Evolutionary conservation across 176 grass and related monocot species (phyloP), one percentile per base, ranked within the genome.

Genomic region (Ensete ventricosum): DNA sequence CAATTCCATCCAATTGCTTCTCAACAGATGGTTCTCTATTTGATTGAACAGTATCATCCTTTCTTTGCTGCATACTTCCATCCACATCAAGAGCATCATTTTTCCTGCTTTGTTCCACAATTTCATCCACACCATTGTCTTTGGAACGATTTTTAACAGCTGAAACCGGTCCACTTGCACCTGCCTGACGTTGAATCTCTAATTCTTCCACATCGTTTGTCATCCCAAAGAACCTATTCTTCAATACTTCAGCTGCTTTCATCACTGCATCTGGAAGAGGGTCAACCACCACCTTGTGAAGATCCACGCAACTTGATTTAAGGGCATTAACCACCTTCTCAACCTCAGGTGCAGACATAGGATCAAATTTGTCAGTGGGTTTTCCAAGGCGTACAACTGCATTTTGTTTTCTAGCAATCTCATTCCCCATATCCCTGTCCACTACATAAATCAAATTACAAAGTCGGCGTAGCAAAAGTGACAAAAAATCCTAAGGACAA

Each of bases 251-350:
- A 77, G 75, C 78, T 72, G 82, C 90, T 50, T 69, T 60, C 62
- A 17, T 71, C 81, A 82, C 84, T 52, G 86, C 86, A 71, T 73
- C 72, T 65, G 83, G 86, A 78, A 89, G 82, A 67, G 84, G 90
- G 71, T 92, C 90, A 11, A 70, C 76, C 11, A 87, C 52, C 23
- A 58, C 73, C 73, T 55, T 78, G 4, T 59, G 86, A 22, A 92
- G 90, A 55, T 92, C 70, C 49, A 71, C 69, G 49, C 79, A 83
- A 72, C 86, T 89, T 87, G 77, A 78, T 75, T 84, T 84, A 29
- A 89, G 77, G 8, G 73, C 79, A 55, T 83, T 27, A 51, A 77
- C 57, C 22, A 82, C 76, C 64, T 82, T 84, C 48, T 72, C 25
- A 53, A 88, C 69, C 78, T 82, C 86, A 55, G 90, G 82, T 0